Evolutionary conservation across 2,329 filamentous ascomycete species (phyloP).

Genomic region (Scolecobasidium constrictum): DNA sequence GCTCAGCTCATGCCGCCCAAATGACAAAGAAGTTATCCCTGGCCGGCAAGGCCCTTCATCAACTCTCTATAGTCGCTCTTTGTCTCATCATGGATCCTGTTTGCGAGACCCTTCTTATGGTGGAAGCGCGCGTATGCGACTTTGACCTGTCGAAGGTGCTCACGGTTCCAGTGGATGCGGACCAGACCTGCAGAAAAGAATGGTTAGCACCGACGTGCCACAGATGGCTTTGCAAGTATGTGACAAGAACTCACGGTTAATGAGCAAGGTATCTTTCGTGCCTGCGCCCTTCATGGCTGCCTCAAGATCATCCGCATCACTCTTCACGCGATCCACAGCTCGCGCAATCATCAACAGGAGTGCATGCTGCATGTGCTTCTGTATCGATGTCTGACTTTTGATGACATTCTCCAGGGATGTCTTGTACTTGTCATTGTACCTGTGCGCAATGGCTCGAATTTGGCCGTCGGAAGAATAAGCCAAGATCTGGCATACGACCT

Average conservation of each 20-base stretch:
- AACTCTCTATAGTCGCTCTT: slow-evolving; percentile 65
- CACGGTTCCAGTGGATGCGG: slow-evolving; percentile 71
- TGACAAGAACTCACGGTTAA: too few species aligned
- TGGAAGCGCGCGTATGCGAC: slow-evolving; percentile 65
- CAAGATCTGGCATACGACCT: slow-evolving; percentile 69
- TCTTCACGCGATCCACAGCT: slow-evolving; percentile 70
- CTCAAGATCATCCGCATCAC: slow-evolving; percentile 74
- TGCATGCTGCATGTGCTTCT: slow-evolving; percentile 87
- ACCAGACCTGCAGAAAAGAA: too few species aligned
- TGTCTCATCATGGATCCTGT: slow-evolving; percentile 69
- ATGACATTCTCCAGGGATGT: slow-evolving; percentile 62
- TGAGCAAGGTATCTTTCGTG: slow-evolving; percentile 73
- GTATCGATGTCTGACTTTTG: slow-evolving; percentile 69
- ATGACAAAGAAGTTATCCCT: too few species aligned
- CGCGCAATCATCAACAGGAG: slow-evolving; percentile 68
- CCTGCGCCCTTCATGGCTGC: slow-evolving; percentile 77
- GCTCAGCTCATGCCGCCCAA: too few species aligned
- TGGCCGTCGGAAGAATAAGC: slow-evolving; percentile 68
- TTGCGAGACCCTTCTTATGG: slow-evolving; percentile 53
- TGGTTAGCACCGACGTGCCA: too few species aligned
- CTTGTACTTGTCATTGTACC: slow-evolving; percentile 64
- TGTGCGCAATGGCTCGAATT: slow-evolving; percentile 66
- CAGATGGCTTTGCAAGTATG: too few species aligned
- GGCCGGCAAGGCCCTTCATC: slow-evolving; percentile 6
- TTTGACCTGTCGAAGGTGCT: slow-evolving; percentile 66